Percentiles rank a stretch among this genome's conserved stretches.
Evolutionary conservation across 345 rosid species (phyloP).

Genomic region (Eucalyptus pauciflora): DNA sequence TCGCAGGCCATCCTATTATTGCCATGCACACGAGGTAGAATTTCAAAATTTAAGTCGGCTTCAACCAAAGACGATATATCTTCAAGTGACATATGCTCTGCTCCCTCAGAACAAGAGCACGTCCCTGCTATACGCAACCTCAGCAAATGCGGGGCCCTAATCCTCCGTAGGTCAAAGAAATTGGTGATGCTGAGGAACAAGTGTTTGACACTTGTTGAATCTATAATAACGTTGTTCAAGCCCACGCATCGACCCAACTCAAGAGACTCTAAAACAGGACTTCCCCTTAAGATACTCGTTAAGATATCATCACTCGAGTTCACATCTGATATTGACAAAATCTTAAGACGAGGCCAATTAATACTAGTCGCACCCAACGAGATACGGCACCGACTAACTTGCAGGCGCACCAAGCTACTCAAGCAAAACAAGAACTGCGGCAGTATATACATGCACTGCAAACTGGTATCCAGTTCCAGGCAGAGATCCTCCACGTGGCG

Average conservation of each 20-base stretch:
- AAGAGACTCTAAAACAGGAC: not conserved
- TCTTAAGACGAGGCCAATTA: not conserved
- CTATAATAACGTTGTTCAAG: too few relatives aligned
- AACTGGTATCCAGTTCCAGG: not conserved
- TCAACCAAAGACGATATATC: not conserved
- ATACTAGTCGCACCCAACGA: not conserved
- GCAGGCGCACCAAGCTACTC: not conserved
- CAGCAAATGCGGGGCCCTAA: too few relatives aligned
- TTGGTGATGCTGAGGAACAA: too few relatives aligned
- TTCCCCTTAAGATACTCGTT: not conserved
- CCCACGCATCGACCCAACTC: not conserved
- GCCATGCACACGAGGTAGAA: too few relatives aligned
- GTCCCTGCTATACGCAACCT: too few relatives aligned
- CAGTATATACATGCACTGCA: rapidly evolving
- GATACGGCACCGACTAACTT: not conserved
- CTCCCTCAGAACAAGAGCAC: too few relatives aligned
- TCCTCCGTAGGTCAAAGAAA: too few relatives aligned
- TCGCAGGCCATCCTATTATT: not conserved
- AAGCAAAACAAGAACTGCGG: not conserved
- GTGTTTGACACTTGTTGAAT: too few relatives aligned
- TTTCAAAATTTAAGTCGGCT: not conserved
- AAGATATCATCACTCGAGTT: not conserved
- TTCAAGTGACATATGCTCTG: too few relatives aligned
- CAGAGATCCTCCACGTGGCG: not conserved
- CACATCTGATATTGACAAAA: not conserved